These are phyloP conservation scores for Aspergillus kassunensis DNA, from an alignment of 495 filamentous ascomycete species.

Conservation along the genomic window DNA sequence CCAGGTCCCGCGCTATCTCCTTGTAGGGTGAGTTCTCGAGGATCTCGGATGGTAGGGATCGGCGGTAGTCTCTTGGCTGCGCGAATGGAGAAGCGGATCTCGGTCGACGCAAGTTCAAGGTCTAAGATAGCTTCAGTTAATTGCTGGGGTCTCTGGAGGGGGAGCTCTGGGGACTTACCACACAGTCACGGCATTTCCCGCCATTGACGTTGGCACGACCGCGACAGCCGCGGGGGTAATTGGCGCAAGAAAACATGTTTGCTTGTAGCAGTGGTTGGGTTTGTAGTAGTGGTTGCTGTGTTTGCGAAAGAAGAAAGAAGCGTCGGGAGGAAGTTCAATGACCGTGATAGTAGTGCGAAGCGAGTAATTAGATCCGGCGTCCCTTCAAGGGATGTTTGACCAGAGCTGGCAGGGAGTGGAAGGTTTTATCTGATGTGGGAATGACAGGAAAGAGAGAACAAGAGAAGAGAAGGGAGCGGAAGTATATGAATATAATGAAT, in stretches of 20 bases:
- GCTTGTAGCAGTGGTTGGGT: too few species aligned
- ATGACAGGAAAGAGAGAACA: conserved; percentile 7
- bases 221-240: conserved; percentile 49
- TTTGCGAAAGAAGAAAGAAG: conserved; percentile 4
- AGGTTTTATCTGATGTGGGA: conserved; percentile 13
- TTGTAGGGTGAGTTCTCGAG: conserved; percentile 29
- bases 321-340: background rate
- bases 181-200: conserved; percentile 45
- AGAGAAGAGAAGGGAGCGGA: conserved; percentile 11
- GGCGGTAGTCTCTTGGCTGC: conserved; percentile 42
- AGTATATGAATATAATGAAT: conserved; percentile 8
- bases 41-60: conserved; percentile 38
- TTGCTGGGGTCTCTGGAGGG: background rate
- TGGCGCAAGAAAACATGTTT: conserved; percentile 51
- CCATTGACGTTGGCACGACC: conserved; percentile 43
- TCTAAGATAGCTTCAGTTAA: conserved; percentile 23
- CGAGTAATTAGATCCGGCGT: conserved; percentile 6
- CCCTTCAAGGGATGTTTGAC: conserved; percentile 23
- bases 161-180: conserved; percentile 30
- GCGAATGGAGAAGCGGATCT: conserved; percentile 41
- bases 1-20: conserved; percentile 19
- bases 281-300: conserved; percentile 1
- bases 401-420: background rate
- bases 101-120: conserved; percentile 42
- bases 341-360: conserved; percentile 5